Percentiles rank a stretch among this genome's conserved stretches.
These are phyloP conservation scores for Microsporum ferrugineum DNA, from an alignment of 2,329 filamentous ascomycete genomes.

Conservation along the genomic window DNA sequence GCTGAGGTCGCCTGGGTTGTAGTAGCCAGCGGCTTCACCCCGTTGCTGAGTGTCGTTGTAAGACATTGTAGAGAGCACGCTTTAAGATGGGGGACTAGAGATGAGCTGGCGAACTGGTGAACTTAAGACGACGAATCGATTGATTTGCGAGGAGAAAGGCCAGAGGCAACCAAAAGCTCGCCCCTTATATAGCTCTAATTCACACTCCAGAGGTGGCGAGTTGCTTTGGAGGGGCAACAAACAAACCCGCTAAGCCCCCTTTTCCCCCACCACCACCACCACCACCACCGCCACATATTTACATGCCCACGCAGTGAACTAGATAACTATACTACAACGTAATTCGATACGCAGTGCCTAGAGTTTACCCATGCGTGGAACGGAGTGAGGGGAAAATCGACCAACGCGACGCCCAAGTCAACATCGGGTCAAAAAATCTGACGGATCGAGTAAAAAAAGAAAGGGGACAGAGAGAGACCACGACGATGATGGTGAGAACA, in stretches of 20 bases:
- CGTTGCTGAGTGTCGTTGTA: background rate
- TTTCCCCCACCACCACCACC: background rate
- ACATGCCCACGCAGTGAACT: no score
- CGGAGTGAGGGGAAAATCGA: background rate
- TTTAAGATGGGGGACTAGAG: slow-evolving; percentile 1
- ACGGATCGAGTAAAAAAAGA: background rate
- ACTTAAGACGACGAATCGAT: background rate
- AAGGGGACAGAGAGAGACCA: background rate
- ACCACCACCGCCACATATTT: background rate
- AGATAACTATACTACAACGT: no score
- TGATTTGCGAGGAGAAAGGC: background rate
- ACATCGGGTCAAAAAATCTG: background rate
- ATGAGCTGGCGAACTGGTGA: background rate
- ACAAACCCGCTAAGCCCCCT: background rate
- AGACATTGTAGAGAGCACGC: slow-evolving; percentile 13
- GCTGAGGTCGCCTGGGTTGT: slow-evolving; percentile 24
- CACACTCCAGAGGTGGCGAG: background rate
- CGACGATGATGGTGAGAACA: background rate
- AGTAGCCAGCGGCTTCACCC: slow-evolving; percentile 4
- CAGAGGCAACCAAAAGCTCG: background rate
- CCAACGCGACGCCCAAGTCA: background rate
- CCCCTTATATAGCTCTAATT: no score
- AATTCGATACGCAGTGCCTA: no score
- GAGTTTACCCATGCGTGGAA: background rate
- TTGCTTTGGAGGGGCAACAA: slow-evolving; percentile 1